phyloP scores from a whole-genome alignment of 306 rosid species.

The Hippophae gyantsensis region DNA sequence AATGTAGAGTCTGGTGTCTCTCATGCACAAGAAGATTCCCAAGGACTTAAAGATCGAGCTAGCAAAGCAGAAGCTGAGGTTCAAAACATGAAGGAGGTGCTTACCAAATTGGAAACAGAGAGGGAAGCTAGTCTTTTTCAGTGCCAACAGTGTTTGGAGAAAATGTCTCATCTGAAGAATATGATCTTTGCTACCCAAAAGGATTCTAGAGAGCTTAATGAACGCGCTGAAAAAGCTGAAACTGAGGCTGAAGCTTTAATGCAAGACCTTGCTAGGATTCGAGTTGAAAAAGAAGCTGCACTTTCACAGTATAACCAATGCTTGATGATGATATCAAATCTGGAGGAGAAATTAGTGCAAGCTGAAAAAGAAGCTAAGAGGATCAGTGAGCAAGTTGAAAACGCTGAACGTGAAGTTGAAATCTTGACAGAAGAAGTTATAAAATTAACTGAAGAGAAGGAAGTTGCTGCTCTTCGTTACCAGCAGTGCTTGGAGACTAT shows the following conservation, averaged over 20 bases:
- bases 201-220: slow-evolving; percentile 48
- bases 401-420: slow-evolving; percentile 51
- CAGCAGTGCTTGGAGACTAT: slow-evolving; percentile 64
- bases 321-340: slow-evolving; percentile 40
- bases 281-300: slow-evolving; percentile 68
- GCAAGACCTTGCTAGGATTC: slow-evolving; percentile 53
- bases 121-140: slow-evolving; percentile 61
- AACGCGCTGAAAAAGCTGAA: slow-evolving; percentile 58
- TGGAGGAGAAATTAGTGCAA: slow-evolving; percentile 45
- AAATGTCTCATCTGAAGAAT: slow-evolving; percentile 63
- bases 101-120: slow-evolving; percentile 44
- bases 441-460: slow-evolving; percentile 64
- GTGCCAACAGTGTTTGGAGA: slow-evolving; percentile 64
- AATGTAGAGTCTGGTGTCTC: slow-evolving; percentile 66
- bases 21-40: slow-evolving; percentile 47
- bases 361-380: slow-evolving; percentile 58
- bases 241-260: slow-evolving; percentile 47
- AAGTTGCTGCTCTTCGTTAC: slow-evolving; percentile 61
- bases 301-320: slow-evolving; percentile 45
- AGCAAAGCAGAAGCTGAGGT: slow-evolving; percentile 75
- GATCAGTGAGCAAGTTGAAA: slow-evolving; percentile 41
- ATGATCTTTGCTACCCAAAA: slow-evolving; percentile 40
- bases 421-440: slow-evolving; percentile 46
- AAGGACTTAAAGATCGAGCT: slow-evolving; percentile 54
- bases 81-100: slow-evolving; percentile 50